Conservation (phyloP, 768 basidiomycete genomes). For the Mycena rebaudengoi region DNA sequence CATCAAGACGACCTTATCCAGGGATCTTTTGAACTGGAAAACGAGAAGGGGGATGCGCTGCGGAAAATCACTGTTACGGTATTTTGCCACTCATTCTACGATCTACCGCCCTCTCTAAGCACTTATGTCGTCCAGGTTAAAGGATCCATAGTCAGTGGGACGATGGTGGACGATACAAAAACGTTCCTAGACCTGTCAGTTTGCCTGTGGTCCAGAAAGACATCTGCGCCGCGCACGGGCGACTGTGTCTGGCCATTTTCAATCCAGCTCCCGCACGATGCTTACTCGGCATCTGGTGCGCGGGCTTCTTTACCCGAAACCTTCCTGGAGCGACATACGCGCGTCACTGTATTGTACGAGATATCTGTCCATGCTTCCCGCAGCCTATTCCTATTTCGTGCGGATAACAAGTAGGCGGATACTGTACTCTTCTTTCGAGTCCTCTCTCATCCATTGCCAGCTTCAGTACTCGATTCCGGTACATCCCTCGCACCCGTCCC, state of each 20-base stretch:
- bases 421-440: not conserved
- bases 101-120: too few species aligned
- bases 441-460: not conserved
- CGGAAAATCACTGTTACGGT: conserved; percentile 4
- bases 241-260: conserved; percentile 1
- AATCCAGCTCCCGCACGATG: not conserved
- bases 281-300: not conserved
- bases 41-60: not conserved
- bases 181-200: not conserved
- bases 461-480: conserved; percentile 6
- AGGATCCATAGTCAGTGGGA: not conserved
- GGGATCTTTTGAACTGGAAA: not conserved
- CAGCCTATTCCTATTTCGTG: not conserved
- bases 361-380: not conserved
- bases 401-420: not conserved
- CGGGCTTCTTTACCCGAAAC: not conserved
- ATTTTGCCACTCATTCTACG: too few species aligned
- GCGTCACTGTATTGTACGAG: conserved; percentile 6
- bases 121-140: not conserved
- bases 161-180: not conserved
- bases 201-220: not conserved
- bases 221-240: not conserved
- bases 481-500: conserved; percentile 6
- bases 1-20: not conserved
- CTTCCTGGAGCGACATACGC: conserved; percentile 5